A percentile compares a stretch with the other conserved stretches of the same genome.
Evolutionary conservation across 495 filamentous ascomycete genomes (phyloP).

Genomic region (Daldinia grandis): DNA sequence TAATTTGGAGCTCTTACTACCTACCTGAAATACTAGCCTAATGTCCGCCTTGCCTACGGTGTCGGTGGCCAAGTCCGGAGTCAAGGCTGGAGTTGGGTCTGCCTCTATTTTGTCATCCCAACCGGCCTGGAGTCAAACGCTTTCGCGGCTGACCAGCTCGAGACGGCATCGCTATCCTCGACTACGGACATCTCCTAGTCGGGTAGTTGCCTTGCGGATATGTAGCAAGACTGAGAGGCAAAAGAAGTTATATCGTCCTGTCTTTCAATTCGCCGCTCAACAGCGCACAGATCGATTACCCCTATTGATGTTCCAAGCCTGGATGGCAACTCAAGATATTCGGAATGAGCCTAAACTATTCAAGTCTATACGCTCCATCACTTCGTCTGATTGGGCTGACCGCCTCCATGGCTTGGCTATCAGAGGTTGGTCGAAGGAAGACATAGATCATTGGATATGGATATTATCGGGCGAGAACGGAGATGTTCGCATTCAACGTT

Average conservation of each 20-base stretch:
- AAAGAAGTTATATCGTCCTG: constrained; percentile 24
- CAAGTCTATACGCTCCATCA: constrained; percentile 29
- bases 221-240: constrained; percentile 22
- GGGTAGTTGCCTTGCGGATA: constrained; percentile 35
- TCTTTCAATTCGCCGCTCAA: constrained; percentile 19
- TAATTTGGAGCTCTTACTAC: not conserved
- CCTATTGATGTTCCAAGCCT: constrained; percentile 44
- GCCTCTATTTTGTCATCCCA: constrained; percentile 15
- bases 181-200: constrained; percentile 31
- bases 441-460: constrained; percentile 54
- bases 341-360: constrained; percentile 19
- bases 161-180: constrained; percentile 24
- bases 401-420: constrained; percentile 36
- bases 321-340: constrained; percentile 44
- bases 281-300: constrained; percentile 43
- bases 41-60: constrained; percentile 13
- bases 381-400: constrained; percentile 43
- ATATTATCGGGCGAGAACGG: constrained; percentile 49
- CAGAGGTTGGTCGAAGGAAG: constrained; percentile 39
- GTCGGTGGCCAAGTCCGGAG: constrained; percentile 2
- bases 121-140: constrained; percentile 18
- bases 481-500: constrained; percentile 47
- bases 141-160: constrained; percentile 34
- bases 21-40: not conserved
- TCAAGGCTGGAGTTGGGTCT: not conserved